A percentile compares a stretch with the other conserved stretches of the same genome.
phyloP scores from a whole-genome alignment of 352 stramenopile genomes.

The Pythium pyrilobum region DNA sequence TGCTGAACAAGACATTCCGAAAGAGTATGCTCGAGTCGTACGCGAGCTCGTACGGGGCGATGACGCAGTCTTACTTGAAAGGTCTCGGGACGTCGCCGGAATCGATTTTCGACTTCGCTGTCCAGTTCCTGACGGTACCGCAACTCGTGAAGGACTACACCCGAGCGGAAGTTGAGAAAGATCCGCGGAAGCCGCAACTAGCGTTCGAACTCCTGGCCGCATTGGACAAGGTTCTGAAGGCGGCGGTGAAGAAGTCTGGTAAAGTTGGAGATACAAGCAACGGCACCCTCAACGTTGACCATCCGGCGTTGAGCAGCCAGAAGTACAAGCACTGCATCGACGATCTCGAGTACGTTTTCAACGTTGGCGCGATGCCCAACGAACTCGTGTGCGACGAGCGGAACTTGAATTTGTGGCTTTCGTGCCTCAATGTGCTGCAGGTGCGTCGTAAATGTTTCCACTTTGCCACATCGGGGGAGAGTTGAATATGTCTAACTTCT shows the following conservation, averaged over 20 bases:
- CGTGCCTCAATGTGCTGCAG: slow-evolving; percentile 62
- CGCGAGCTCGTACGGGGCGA: slow-evolving; percentile 54
- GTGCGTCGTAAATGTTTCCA: too few relatives aligned
- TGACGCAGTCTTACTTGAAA: slow-evolving; percentile 74
- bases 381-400: slow-evolving; percentile 69
- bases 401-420: slow-evolving; percentile 71
- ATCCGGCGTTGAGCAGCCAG: slow-evolving; percentile 68
- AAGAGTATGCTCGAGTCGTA: slow-evolving; percentile 76
- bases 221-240: slow-evolving; percentile 56
- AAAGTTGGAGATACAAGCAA: slow-evolving; percentile 4
- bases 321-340: slow-evolving; percentile 90
- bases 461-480: neutral
- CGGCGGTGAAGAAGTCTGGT: slow-evolving; percentile 30
- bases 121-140: slow-evolving; percentile 82
- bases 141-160: slow-evolving; percentile 79
- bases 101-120: slow-evolving; percentile 86
- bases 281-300: slow-evolving; percentile 57
- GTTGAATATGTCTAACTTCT: neutral
- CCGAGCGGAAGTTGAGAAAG: slow-evolving; percentile 34
- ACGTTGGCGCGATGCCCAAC: slow-evolving; percentile 65
- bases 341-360: slow-evolving; percentile 85
- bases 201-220: slow-evolving; percentile 56
- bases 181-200: slow-evolving; percentile 54
- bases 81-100: slow-evolving; percentile 79
- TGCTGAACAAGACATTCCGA: slow-evolving; percentile 68